Base-by-base conservation (phyloP, 2,329 filamentous ascomycete genomes). In the Colletotrichum horii region DNA sequence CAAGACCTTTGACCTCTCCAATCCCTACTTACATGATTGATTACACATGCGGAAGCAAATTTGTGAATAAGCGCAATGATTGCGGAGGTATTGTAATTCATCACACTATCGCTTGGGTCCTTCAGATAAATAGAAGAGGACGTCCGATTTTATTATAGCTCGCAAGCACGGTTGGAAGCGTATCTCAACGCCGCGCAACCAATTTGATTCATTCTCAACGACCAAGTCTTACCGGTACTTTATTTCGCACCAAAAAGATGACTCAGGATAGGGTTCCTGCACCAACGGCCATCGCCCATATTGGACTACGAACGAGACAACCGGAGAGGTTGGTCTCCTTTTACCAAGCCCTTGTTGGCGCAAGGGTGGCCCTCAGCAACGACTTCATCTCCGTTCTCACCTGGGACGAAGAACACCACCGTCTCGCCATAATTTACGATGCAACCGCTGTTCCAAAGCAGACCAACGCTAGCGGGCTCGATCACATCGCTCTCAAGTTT, bases 161-260 rank as follows among this genome's bases (percentile, higher is more conserved):
- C 26, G 26, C 6, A 28, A 6, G 26, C 26, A n/a, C n/a, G n/a
- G n/a, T n/a, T n/a, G n/a, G n/a, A n/a, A n/a, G n/a, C n/a, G n/a
- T n/a, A n/a, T n/a, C n/a, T n/a, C n/a, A n/a, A n/a, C n/a, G n/a
- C n/a, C n/a, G n/a, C n/a, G n/a, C n/a, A n/a, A n/a, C n/a, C n/a
- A n/a, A n/a, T 28, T 28, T 28, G 28, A n/a, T 3, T 43, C 38
- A 43, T n/a, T n/a, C 19, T 0, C 1, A 3, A n/a, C 11, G 0
- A 0, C 9, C 2, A 6, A 9, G 4, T 43, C 19, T 3, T 5
- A 1, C n/a, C 11, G n/a, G 3, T 6, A 12, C 0, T n/a, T 0
- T 0, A 43, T 9, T 5, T 43, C 38, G 19, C 19, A 43, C 4
- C 38, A 4, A 9, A 43, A 43, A n/a, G 11, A 43, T 43, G 38